phyloP scores from a whole-genome alignment of 2,329 filamentous ascomycete genomes.

The Curvularia sp. region DNA sequence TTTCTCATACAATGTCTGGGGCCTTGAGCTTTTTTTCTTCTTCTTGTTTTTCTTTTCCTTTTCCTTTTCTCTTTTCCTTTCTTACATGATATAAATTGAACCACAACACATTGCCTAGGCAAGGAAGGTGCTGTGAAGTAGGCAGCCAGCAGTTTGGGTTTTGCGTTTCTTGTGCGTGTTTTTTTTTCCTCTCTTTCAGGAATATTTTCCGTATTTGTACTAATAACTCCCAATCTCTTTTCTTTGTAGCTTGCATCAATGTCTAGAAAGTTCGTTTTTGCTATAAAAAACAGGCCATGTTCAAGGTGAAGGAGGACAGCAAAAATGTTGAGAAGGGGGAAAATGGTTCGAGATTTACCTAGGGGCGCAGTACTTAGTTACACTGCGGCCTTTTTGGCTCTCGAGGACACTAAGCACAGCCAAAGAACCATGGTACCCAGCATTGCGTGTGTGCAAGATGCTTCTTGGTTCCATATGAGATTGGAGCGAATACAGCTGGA shows the following conservation, averaged over 20 bases:
- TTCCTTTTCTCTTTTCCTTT: conserved; percentile 11
- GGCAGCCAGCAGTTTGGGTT: conserved; percentile 8
- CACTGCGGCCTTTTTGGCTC: too few species aligned
- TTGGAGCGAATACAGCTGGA: too few species aligned
- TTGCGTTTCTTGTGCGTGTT: conserved; percentile 14
- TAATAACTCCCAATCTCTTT: conserved; percentile 2
- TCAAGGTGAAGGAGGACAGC: too few species aligned
- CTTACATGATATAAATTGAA: conserved; percentile 26
- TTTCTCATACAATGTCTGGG: conserved; percentile 19
- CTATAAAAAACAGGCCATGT: too few species aligned
- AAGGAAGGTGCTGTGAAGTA: conserved; percentile 12
- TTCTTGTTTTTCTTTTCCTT: conserved; percentile 14
- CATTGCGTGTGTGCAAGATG: too few species aligned
- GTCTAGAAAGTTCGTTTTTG: background rate
- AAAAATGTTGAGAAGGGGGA: too few species aligned
- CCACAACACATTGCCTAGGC: conserved; percentile 16
- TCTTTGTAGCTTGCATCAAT: background rate
- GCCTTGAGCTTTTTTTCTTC: conserved; percentile 19
- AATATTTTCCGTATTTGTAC: conserved; percentile 12
- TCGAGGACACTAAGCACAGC: too few species aligned
- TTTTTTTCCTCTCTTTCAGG: conserved; percentile 2
- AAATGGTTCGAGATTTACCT: too few species aligned
- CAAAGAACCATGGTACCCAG: too few species aligned
- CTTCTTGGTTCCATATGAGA: too few species aligned
- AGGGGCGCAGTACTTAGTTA: too few species aligned